Evolutionary conservation across 1,284 basidiomycete species (phyloP), one percentile per base, ranked within the genome.

Genomic region (Moesziomyces sp.): DNA sequence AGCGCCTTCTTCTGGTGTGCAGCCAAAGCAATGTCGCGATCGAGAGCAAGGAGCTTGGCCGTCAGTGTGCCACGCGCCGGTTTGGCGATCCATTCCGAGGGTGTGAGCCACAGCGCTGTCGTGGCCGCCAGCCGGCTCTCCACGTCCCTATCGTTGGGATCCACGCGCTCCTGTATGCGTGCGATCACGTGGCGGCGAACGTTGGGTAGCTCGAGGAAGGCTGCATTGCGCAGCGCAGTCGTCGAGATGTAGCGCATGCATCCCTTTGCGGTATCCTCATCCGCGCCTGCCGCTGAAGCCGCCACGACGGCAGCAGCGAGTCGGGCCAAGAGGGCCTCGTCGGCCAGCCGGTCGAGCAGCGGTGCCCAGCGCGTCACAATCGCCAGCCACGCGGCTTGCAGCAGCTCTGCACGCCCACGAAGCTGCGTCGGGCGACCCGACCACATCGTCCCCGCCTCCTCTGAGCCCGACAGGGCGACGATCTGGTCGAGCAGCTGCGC

Each of bases 131-230:
- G 48, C 8, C 48, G 40, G 1, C 34, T 50, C 21, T 57, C 45
- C 5, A 71, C n/a, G 8, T 34, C 9, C 34, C 38, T 23, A 10
- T 24, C 13, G 30, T 11, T 34, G 30, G 30, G 30, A 24, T 38
- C 53, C 24, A 34, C 42, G 34, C 18, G 47, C 51, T 58, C 23
- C 26, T 52, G 49, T 5, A 68, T 40, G 3, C 30, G 10, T 13
- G 46, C 49, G 3, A 76, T 16, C 5, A 76, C 55, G 18, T 72
- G 58, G 16, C 30, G 47, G 34, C 76, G 71, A 74, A 69, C 76
- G 3, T 60, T 60, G 18, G 65, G 46, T 43, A 72, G 61, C 48
- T 80, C 78, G 46, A 78, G 67, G 57, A 80, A 76, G 0, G 68
- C 63, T 0, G 76, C 76, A 23, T 75, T 69, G 44, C 58, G 43